Percentiles rank a stretch among this genome's conserved stretches.
phyloP scores from a whole-genome alignment of 2,329 filamentous ascomycete species.

The Stachybotrys elegans region DNA sequence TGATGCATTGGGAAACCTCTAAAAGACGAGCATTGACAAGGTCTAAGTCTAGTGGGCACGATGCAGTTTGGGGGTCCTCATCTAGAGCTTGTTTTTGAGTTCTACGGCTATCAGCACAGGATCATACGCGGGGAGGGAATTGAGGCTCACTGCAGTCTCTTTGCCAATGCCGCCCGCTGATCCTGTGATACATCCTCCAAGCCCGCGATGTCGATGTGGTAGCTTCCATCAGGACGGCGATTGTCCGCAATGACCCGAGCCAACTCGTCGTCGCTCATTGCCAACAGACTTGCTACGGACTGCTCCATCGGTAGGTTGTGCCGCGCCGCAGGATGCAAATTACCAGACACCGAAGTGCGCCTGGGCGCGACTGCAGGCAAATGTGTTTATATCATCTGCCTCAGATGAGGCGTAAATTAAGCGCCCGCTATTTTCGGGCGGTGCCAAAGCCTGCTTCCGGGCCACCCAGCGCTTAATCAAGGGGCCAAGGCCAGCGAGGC shows the following conservation, averaged over 20 bases:
- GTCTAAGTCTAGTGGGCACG: conserved; percentile 14
- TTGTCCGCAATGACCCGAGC: conserved; percentile 11
- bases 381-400: too few relatives aligned
- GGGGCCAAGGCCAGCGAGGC: too few relatives aligned
- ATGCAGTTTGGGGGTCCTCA: conserved; percentile 3
- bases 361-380: too few relatives aligned
- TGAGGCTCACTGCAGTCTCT: conserved; percentile 11
- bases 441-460: too few relatives aligned
- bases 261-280: conserved; percentile 13
- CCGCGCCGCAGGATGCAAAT: too few relatives aligned
- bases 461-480: too few relatives aligned
- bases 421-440: too few relatives aligned
- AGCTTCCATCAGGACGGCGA: conserved; percentile 10
- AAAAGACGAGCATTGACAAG: conserved; percentile 13
- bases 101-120: conserved; percentile 1
- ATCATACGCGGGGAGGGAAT: not conserved
- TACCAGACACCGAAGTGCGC: too few relatives aligned
- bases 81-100: not conserved
- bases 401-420: too few relatives aligned
- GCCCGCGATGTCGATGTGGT: conserved; percentile 9
- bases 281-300: too few relatives aligned
- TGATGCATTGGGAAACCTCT: conserved; percentile 2
- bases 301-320: too few relatives aligned
- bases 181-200: conserved; percentile 11
- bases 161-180: conserved; percentile 9